Conservation (phyloP, 257 asterid species). For the Buddleja alternifolia region DNA sequence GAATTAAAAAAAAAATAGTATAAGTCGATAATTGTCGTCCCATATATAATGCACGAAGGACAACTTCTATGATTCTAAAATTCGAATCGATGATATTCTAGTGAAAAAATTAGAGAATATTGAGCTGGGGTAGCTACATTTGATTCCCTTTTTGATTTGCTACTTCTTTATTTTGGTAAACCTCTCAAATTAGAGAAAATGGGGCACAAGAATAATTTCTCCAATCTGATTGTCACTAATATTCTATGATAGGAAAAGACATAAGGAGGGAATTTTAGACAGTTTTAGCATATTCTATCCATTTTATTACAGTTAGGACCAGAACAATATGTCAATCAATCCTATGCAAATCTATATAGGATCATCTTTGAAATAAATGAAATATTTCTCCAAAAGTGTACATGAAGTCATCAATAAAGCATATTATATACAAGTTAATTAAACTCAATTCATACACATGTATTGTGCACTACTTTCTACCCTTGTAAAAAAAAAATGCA, state of each 20-base stretch:
- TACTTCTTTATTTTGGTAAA: constrained; percentile 14
- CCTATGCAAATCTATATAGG: background rate
- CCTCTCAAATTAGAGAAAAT: constrained; percentile 22
- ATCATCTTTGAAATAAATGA: background rate
- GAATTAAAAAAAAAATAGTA: too few species aligned
- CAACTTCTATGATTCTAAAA: too few species aligned
- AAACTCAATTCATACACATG: too few species aligned
- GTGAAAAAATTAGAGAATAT: too few species aligned
- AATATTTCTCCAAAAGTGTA: background rate
- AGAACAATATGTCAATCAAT: constrained; percentile 15
- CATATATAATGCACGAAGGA: too few species aligned
- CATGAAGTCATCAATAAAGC: constrained; percentile 7
- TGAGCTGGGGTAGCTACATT: too few species aligned
- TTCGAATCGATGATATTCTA: too few species aligned
- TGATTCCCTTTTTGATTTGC: constrained; percentile 29
- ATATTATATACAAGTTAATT: constrained; percentile 23
- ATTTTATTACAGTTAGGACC: constrained; percentile 7
- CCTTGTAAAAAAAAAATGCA: too few species aligned
- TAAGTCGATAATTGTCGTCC: too few species aligned
- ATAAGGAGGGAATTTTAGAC: constrained; percentile 7
- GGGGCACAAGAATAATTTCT: constrained; percentile 32
- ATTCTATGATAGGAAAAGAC: constrained; percentile 29
- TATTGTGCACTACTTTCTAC: too few species aligned
- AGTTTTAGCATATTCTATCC: constrained; percentile 31
- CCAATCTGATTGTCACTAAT: constrained; percentile 29